Evolutionary conservation across 371 early-diverging fungal species (phyloP), one percentile per base, ranked within the genome.

Genomic region (Saksenaea oblongispora): DNA sequence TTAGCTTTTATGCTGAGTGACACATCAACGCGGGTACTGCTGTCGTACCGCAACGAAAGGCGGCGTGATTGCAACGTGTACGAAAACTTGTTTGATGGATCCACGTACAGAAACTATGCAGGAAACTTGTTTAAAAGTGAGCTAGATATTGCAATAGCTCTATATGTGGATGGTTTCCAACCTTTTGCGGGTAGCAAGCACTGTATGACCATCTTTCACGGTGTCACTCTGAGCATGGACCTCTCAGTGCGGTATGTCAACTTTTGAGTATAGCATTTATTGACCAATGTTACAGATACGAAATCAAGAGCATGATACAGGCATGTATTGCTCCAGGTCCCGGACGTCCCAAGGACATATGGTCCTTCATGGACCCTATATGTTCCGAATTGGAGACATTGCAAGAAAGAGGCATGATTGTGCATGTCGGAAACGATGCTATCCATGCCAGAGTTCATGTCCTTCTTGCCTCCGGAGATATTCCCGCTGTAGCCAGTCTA

Each of bases 81-180:
- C 22, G 15, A n/a, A 2, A 57, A 63, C 51, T 41, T 57, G 14
- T 63, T 63, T 34, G 58, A 63, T 51, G 62, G 63, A 8, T 8
- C 22, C 3, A 53, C 58, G 0, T 63, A 15, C 22, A 22, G 15
- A 13, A 1, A 27, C 11, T 7, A 63, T 28, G 17, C 56, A 31
- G 3, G 42, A 14, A 5, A 39, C 3, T 31, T 63, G 5, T 44
- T 63, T 26, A 39, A 14, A 5, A 11, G 51, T 4, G 14, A 17
- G n/a, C 35, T 47, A 15, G 63, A 58, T 22, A 34, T 63, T 15
- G 51, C 63, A 0, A 24, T 63, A 9, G 22, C 58, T 7, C 39
- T 63, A 24, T 63, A 34, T 17, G 53, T 58, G 14, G 63, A 63
- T 27, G 63, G 63, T 9, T 63, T 63, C 42, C 44, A 58, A 42